Conservation (phyloP, 805 yeast genomes). For the Hermanozyma aechmeae region DNA sequence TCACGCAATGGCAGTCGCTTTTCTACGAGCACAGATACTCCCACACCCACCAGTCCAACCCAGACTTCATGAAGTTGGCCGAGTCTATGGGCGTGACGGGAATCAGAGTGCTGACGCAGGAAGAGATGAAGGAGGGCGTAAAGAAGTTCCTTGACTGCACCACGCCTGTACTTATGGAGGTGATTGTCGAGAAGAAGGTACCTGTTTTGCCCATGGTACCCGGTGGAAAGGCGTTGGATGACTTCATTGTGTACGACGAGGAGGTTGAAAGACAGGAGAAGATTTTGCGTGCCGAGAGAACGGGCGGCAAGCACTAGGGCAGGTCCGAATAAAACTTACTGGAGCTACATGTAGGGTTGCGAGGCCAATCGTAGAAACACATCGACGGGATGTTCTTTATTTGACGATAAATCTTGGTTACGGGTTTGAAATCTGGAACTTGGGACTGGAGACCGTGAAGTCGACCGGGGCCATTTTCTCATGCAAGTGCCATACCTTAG, state of each 20-base stretch:
- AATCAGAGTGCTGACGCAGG: constrained; percentile 61
- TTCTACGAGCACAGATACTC: constrained; percentile 95
- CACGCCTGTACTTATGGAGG: constrained; percentile 84
- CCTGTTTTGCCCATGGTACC: constrained; percentile 99
- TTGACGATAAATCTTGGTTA: too few species aligned
- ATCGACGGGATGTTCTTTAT: too few species aligned
- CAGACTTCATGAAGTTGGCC: constrained; percentile 86
- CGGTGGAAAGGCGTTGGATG: constrained; percentile 89
- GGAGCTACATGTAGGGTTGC: too few species aligned
- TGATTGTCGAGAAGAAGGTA: constrained; percentile 81
- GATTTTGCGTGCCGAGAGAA: constrained; percentile 61
- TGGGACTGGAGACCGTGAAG: too few species aligned
- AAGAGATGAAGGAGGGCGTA: constrained; percentile 39
- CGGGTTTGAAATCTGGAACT: too few species aligned
- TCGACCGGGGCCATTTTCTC: too few species aligned
- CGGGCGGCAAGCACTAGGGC: constrained; percentile 64
- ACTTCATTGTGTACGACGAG: constrained; percentile 81
- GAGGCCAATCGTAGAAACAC: too few species aligned
- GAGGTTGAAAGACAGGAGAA: constrained; percentile 66
- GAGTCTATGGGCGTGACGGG: constrained; percentile 92
- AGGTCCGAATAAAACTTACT: too few species aligned
- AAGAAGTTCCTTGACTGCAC: constrained; percentile 62
- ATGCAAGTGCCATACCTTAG: too few species aligned
- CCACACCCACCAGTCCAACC: constrained; percentile 96
- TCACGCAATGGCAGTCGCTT: constrained; percentile 97